Evolutionary conservation across 2,329 filamentous ascomycete species (phyloP).

Genomic region (Helminthosporium solani): DNA sequence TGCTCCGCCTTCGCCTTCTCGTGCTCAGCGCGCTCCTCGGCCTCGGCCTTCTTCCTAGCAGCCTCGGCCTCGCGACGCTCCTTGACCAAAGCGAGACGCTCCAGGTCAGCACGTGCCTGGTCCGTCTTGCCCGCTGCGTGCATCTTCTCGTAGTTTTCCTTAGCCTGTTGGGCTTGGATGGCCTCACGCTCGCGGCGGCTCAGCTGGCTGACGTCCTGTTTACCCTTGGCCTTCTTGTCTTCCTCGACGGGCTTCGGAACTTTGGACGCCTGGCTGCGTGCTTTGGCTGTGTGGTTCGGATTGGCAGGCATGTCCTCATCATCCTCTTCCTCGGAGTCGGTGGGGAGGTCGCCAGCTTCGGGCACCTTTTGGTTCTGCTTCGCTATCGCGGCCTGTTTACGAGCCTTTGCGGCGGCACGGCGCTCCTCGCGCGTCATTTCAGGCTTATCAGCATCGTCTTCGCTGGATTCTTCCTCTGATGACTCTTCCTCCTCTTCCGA

Average conservation of each 20-base stretch:
- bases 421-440: constrained; percentile 83
- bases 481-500: constrained; percentile 43
- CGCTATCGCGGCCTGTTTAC: constrained; percentile 85
- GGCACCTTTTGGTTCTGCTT: constrained; percentile 69
- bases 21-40: constrained; percentile 51
- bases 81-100: constrained; percentile 75
- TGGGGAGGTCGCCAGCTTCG: constrained; percentile 83
- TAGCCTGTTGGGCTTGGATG: constrained; percentile 80
- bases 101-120: constrained; percentile 86
- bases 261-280: constrained; percentile 65
- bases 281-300: constrained; percentile 76
- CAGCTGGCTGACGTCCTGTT: constrained; percentile 55
- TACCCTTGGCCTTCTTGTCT: constrained; percentile 58
- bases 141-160: constrained; percentile 86
- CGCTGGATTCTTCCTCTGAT: constrained; percentile 47
- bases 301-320: constrained; percentile 76
- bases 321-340: constrained; percentile 62
- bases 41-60: constrained; percentile 72
- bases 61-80: constrained; percentile 85
- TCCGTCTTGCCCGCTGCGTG: constrained; percentile 97
- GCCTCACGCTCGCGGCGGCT: constrained; percentile 73
- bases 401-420: constrained; percentile 81
- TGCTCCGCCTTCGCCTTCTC: constrained; percentile 59
- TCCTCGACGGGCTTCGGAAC: constrained; percentile 56
- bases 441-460: constrained; percentile 50